A percentile compares a stretch with the other conserved stretches of the same genome.
Conservation (phyloP, 345 rosid species). For the Noccaea bulbosa region DNA sequence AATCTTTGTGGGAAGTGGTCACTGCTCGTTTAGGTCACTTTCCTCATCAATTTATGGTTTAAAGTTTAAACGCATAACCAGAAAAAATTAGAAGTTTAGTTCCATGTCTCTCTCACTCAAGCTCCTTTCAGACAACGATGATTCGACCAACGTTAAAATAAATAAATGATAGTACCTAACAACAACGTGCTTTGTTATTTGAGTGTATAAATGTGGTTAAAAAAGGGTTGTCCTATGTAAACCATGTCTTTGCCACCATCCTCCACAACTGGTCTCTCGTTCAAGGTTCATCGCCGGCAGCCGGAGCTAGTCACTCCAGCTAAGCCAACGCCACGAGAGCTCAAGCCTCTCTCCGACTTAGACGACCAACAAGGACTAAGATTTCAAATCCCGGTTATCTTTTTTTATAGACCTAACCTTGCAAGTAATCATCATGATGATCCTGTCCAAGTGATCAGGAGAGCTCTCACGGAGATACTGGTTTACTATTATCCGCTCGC, state of each 20-base stretch:
- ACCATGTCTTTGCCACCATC: slow-evolving; percentile 20
- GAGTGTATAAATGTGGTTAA: slow-evolving; percentile 13
- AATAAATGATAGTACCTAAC: too few relatives aligned
- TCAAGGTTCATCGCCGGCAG: slow-evolving; percentile 40
- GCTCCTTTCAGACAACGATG: too few relatives aligned
- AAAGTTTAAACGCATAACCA: neutral
- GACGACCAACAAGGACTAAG: slow-evolving; percentile 52
- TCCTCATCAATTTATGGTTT: neutral
- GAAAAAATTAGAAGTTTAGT: too few relatives aligned
- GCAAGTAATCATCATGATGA: slow-evolving; percentile 46
- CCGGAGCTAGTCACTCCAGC: slow-evolving; percentile 46
- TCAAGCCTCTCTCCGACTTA: slow-evolving; percentile 48
- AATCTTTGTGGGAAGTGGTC: neutral
- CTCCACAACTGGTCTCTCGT: slow-evolving; percentile 29
- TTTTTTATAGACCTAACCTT: slow-evolving; percentile 36
- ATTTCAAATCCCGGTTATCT: slow-evolving; percentile 40
- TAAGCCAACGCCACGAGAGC: slow-evolving; percentile 47
- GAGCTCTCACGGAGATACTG: slow-evolving; percentile 48
- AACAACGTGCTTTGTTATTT: neutral
- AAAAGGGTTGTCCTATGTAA: neutral
- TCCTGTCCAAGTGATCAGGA: slow-evolving; percentile 48
- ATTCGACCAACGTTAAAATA: too few relatives aligned
- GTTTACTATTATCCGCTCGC: slow-evolving; percentile 62
- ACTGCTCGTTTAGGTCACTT: neutral
- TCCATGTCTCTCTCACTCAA: too few relatives aligned